Percentiles rank a stretch among this genome's conserved stretches.
These are phyloP conservation scores for Metschnikowia drakensbergensis DNA, from an alignment of 805 yeast species.

Conservation along the genomic window DNA sequence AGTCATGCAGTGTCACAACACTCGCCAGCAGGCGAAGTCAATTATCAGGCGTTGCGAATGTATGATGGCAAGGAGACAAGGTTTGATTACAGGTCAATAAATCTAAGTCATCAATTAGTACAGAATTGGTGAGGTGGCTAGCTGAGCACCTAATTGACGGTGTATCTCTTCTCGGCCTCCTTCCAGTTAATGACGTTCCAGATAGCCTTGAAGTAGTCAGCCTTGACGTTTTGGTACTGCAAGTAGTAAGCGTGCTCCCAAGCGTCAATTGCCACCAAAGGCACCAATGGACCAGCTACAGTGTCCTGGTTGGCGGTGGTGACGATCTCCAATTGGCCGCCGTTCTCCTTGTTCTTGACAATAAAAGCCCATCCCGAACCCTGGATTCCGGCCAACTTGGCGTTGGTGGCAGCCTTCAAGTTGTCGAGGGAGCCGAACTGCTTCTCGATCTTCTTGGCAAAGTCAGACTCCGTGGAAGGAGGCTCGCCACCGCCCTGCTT, in stretches of 20 bases:
- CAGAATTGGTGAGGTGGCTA: not conserved
- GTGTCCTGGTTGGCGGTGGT: slow-evolving; percentile 49
- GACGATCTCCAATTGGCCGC: slow-evolving; percentile 40
- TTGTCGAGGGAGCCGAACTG: slow-evolving; percentile 46
- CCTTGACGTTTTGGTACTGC: slow-evolving; percentile 50
- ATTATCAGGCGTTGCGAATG: too few relatives aligned
- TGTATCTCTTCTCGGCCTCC: slow-evolving; percentile 45
- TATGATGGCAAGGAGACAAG: not conserved
- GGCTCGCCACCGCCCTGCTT: slow-evolving; percentile 38
- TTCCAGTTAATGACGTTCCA: slow-evolving; percentile 51
- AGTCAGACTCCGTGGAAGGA: slow-evolving; percentile 25
- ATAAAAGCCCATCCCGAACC: slow-evolving; percentile 55
- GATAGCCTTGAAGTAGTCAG: slow-evolving; percentile 47
- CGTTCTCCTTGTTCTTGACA: slow-evolving; percentile 44
- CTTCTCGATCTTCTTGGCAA: slow-evolving; percentile 34
- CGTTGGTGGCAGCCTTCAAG: slow-evolving; percentile 39
- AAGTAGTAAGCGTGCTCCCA: slow-evolving; percentile 55
- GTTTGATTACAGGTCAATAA: not conserved
- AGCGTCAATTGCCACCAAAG: slow-evolving; percentile 49
- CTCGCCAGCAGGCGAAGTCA: too few relatives aligned
- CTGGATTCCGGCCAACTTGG: slow-evolving; percentile 46
- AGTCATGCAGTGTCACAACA: slow-evolving; percentile 2
- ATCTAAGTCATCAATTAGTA: not conserved
- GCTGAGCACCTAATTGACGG: slow-evolving; percentile 12
- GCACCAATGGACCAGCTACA: slow-evolving; percentile 40